These are phyloP conservation scores for Lasiodiplodia sp. DNA, from an alignment of 2,329 filamentous ascomycete species.

Conservation along the genomic window DNA sequence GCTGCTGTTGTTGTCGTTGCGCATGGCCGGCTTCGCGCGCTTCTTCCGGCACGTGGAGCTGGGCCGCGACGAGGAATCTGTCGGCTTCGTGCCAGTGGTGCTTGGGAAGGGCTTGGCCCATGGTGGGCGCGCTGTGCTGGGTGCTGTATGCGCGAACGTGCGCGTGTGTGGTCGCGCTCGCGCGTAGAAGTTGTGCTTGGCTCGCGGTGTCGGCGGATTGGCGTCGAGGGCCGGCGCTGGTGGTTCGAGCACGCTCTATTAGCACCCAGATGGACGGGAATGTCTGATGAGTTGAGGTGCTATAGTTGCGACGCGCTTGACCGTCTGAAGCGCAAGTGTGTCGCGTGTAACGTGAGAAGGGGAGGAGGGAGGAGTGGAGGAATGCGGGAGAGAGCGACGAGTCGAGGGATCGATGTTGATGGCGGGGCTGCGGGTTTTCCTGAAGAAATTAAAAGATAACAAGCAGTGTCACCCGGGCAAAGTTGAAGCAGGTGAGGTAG, in stretches of 20 bases:
- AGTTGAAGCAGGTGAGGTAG: conserved; percentile 6
- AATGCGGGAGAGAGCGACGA: background rate
- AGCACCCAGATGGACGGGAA: background rate
- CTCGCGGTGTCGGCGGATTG: background rate
- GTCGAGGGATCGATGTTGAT: background rate
- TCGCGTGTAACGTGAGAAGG: conserved; percentile 5
- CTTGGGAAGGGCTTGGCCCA: conserved; percentile 18
- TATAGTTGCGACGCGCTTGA: conserved; percentile 12
- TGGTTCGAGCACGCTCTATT: background rate
- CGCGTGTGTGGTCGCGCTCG: background rate
- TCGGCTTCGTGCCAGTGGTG: conserved; percentile 21
- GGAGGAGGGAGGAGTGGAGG: background rate
- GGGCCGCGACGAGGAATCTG: conserved; percentile 10
- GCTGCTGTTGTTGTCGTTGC: background rate
- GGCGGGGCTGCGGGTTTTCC: background rate
- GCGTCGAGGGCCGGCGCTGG: background rate
- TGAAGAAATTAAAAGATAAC: conserved; percentile 3
- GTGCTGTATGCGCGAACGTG: background rate
- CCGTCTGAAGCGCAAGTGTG: conserved; percentile 1
- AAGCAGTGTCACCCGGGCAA: conserved; percentile 14
- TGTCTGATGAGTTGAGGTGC: background rate
- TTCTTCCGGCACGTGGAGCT: conserved; percentile 19
- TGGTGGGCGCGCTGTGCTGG: background rate
- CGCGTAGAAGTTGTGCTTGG: background rate
- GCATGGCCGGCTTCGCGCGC: background rate